phyloP scores from a whole-genome alignment of 2,329 filamentous ascomycete species.

The Scedosporium apiospermum region DNA sequence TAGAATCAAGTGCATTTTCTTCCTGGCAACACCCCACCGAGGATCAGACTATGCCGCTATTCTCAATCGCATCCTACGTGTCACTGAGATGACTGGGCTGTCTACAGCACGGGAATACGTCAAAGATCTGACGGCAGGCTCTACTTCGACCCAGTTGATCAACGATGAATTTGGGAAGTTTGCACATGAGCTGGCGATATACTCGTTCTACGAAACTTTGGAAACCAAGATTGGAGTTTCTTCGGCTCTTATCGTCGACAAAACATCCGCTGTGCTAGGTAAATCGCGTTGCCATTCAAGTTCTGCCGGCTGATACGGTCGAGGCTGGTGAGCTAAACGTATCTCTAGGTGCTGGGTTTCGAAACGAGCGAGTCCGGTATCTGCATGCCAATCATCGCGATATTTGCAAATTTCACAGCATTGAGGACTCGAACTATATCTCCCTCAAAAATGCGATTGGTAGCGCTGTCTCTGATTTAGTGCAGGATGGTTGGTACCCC shows the following conservation, averaged over 20 bases:
- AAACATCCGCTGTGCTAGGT: slow-evolving; percentile 22
- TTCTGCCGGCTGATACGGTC: no score
- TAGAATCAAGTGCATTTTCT: slow-evolving; percentile 20
- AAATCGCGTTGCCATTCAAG: neutral
- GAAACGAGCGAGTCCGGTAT: slow-evolving; percentile 15
- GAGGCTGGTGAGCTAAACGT: neutral
- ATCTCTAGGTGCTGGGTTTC: slow-evolving; percentile 11
- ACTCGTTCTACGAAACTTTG: slow-evolving; percentile 25
- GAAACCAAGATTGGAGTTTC: slow-evolving; percentile 14
- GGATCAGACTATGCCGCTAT: slow-evolving; percentile 19
- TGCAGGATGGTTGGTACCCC: neutral
- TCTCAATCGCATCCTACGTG: slow-evolving; percentile 16
- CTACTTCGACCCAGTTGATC: slow-evolving; percentile 16
- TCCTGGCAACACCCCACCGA: slow-evolving; percentile 25
- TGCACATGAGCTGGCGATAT: slow-evolving; percentile 16
- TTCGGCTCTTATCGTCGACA: slow-evolving; percentile 20
- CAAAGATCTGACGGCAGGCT: slow-evolving; percentile 15
- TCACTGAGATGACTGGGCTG: slow-evolving; percentile 8
- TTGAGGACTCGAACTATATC: slow-evolving; percentile 17
- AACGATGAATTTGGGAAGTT: slow-evolving; percentile 22
- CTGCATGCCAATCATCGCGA: slow-evolving; percentile 19
- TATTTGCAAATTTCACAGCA: slow-evolving; percentile 21
- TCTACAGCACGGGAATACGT: slow-evolving; percentile 14
- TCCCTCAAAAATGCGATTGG: slow-evolving; percentile 9
- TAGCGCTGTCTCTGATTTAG: neutral